Evolutionary conservation across 2,329 filamentous ascomycete genomes (phyloP), one percentile per base, ranked within the genome.

Genomic region (Simplicillium sp.): DNA sequence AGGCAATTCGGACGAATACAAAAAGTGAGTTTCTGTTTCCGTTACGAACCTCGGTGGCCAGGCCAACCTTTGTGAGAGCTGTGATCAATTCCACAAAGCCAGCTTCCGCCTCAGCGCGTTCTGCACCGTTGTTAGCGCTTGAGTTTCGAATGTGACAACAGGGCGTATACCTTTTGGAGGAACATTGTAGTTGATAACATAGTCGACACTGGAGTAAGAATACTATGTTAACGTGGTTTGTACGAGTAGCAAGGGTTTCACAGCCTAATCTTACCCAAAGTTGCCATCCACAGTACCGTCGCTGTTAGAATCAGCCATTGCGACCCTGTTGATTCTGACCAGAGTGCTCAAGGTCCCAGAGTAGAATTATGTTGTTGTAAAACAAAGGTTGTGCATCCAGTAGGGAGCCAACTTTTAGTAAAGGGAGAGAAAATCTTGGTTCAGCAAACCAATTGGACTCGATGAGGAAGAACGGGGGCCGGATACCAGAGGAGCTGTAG

Each of bases 31-130:
- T 71, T 20, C 80, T 75, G 49, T 84, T 79, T 42, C 87, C 88
- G 52, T 81, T 79, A 48, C 92, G 84, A 38, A 95, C 89, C 64
- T 96, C 87, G 9, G 86, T 88, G 34, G 84, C 78, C 46, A 97
- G 73, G n/a, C 90, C 89, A 35, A 89, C 84, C 37, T 72, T 69
- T 28, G 84, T 78, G 32, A 98, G 75, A 32, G 80, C 77, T 53
- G 84, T 68, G 52, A 94, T 73, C 33, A 97, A 79, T 54, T 82
- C 79, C 48, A 84, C 77, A 57, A 95, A 95, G 50, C 82, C 75
- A 13, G 79, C 75, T 56, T 83, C 77, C 13, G 88, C 86, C 57
- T 84, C 71, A 32, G 68, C 63, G 51, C 77, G 79, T 51, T 82
- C 86, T 87, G 51, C 29, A 13, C 34, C 31, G 11, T 31, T 29